Conservation (phyloP, 1,139 yeast genomes). For the Yamadazyma atmosphaerica region DNA sequence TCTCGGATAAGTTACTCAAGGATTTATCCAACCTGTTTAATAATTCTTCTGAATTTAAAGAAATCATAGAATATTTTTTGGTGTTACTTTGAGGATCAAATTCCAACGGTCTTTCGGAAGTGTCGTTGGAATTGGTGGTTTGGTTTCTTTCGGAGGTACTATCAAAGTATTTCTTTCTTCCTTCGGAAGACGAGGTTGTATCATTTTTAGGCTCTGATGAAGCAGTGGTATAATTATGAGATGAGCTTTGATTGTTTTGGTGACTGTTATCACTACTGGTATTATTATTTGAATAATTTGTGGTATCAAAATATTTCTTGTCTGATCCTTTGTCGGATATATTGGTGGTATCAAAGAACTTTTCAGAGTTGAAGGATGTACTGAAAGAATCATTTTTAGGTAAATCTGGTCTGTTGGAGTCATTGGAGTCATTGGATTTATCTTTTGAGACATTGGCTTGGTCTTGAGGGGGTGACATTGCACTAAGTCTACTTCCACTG, state of each 20-base stretch:
- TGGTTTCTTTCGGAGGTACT: slow-evolving; percentile 3
- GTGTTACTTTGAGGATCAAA: slow-evolving; percentile 1
- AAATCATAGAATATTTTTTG: slow-evolving; percentile 9
- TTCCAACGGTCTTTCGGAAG: slow-evolving; percentile 10
- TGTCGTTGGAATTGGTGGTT: slow-evolving; percentile 3
- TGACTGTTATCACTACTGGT: slow-evolving; percentile 3
- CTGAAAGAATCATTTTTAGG: background rate
- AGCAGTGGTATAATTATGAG: slow-evolving; percentile 2
- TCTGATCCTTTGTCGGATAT: background rate
- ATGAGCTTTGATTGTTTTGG: background rate
- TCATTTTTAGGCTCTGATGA: slow-evolving; percentile 2
- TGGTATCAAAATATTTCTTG: slow-evolving; percentile 2
- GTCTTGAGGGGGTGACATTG: slow-evolving; percentile 4
- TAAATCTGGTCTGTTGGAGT: background rate
- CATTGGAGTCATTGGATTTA: too few species aligned
- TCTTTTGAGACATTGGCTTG: background rate
- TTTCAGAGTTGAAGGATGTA: slow-evolving; percentile 1
- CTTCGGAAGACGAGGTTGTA: slow-evolving; percentile 2
- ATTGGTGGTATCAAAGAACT: slow-evolving; percentile 3
- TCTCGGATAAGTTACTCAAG: slow-evolving; percentile 13
- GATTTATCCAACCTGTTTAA: slow-evolving; percentile 28
- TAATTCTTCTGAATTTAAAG: slow-evolving; percentile 34
- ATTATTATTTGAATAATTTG: slow-evolving; percentile 6
- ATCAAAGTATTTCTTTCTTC: slow-evolving; percentile 1
- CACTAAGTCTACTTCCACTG: slow-evolving; percentile 1